Conservation (phyloP, 2,329 filamentous ascomycete genomes). For the Aspergillus cejpii region DNA sequence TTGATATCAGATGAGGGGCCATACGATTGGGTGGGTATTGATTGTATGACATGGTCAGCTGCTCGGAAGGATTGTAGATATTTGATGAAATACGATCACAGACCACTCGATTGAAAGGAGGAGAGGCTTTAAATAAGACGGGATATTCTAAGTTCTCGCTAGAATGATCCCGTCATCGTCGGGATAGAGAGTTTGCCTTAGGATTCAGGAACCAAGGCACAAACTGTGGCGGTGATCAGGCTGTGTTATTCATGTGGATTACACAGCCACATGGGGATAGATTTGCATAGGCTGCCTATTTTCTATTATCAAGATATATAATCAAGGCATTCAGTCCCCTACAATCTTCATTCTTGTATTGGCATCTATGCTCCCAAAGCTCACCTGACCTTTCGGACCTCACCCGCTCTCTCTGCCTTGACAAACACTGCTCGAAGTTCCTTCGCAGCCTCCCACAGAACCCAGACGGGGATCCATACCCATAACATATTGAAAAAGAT, state of each 20-base stretch:
- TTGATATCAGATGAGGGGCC: not conserved
- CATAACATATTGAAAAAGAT: conserved; percentile 59
- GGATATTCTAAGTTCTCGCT: not conserved
- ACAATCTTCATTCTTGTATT: no score
- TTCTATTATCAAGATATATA: not conserved
- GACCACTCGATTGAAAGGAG: not conserved
- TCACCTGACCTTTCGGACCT: conserved; percentile 19
- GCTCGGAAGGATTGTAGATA: not conserved
- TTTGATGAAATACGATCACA: not conserved
- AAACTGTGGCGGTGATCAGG: not conserved
- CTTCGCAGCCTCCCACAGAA: conserved; percentile 48
- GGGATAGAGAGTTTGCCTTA: not conserved
- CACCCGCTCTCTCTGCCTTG: conserved; percentile 19
- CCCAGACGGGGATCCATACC: conserved; percentile 55
- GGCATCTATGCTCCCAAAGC: no score
- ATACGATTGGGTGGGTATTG: conserved; percentile 6
- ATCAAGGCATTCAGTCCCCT: no score
- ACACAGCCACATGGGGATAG: not conserved
- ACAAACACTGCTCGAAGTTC: conserved; percentile 39
- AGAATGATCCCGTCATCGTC: not conserved
- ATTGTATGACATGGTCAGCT: conserved; percentile 5
- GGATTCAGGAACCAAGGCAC: not conserved
- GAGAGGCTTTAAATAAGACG: not conserved
- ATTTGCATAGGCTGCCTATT: not conserved
- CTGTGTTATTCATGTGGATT: not conserved